Evolutionary conservation across 1,284 basidiomycete genomes (phyloP), one percentile per base, ranked within the genome.

Genomic region (Ustilago vetiveriae): DNA sequence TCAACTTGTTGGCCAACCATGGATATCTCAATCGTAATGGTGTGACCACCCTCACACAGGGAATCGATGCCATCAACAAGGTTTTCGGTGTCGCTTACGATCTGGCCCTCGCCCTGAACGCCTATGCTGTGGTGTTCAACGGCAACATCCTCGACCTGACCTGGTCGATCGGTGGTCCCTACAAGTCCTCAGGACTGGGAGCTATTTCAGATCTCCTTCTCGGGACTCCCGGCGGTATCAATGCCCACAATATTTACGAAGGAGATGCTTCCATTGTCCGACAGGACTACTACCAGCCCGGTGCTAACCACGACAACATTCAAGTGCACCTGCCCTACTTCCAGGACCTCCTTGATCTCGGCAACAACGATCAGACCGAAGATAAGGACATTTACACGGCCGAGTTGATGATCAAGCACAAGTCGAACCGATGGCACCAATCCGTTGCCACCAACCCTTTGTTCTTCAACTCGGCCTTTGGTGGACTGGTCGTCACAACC

Each of bases 81-180:
- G 73, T 75, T 9, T 75, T 67, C 33, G 73, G 73, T 50, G 57
- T 74, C 43, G 57, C 48, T 13, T 24, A 22, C 38, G 72, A 75
- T 52, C 56, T 75, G 2, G 71, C 24, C 21, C 46, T 53, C 14
- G 67, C 63, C 35, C 50, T 75, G 45, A 63, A 53, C 27, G 73
- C 67, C 51, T 75, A 75, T 45, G 73, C 73, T 23, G 57, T 59
- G 43, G 62, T 75, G 44, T 74, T 75, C 53, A 74, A 67, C 51
- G 73, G 73, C 38, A 75, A 75, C 63, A 54, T 75, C 51, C 59
- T 74, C 30, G 73, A 74, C 36, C 44, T 38, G 6, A 49, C 45
- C 8, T 75, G 73, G 73, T 74, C 72, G 6, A 75, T 75, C 47
- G 73, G 73, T 37, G 73, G 73, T 33, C 65, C 69, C 11, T 62